A percentile compares a stretch with the other conserved stretches of the same genome.
These are phyloP conservation scores for Claviceps spartinae DNA, from an alignment of 2,329 filamentous ascomycete species.

Conservation along the genomic window DNA sequence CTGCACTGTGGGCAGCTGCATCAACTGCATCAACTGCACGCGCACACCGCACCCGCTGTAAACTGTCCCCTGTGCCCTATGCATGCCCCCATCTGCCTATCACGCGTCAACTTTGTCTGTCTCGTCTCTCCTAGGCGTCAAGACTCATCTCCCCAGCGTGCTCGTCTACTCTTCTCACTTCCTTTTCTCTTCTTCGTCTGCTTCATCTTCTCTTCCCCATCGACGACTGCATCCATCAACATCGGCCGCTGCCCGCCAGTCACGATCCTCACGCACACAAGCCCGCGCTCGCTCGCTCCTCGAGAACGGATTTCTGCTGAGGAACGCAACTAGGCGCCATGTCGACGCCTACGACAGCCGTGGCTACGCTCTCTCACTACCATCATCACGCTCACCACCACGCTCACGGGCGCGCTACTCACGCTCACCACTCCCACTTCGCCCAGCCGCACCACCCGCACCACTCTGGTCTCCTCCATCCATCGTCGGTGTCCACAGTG, in stretches of 20 bases:
- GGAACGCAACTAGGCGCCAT: slow-evolving; percentile 28
- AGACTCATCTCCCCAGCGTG: not conserved
- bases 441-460: not conserved
- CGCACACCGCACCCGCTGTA: too few relatives aligned
- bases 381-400: slow-evolving; percentile 26
- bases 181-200: too few relatives aligned
- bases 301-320: not conserved
- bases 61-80: too few relatives aligned
- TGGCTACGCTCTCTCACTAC: slow-evolving; percentile 57
- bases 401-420: slow-evolving; percentile 8
- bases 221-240: not conserved
- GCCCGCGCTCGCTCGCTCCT: not conserved
- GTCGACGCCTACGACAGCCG: slow-evolving; percentile 72
- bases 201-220: not conserved
- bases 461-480: slow-evolving; percentile 11
- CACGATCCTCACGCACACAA: not conserved
- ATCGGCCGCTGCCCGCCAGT: too few relatives aligned
- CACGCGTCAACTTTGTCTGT: not conserved
- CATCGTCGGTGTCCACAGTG: not conserved
- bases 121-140: not conserved
- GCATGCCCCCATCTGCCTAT: too few relatives aligned
- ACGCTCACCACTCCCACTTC: slow-evolving; percentile 4
- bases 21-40: too few relatives aligned
- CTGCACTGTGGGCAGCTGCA: too few relatives aligned
- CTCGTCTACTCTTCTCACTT: not conserved